These are phyloP conservation scores for Boletus pseudopeckii DNA, from an alignment of 768 basidiomycete genomes.

Conservation along the genomic window DNA sequence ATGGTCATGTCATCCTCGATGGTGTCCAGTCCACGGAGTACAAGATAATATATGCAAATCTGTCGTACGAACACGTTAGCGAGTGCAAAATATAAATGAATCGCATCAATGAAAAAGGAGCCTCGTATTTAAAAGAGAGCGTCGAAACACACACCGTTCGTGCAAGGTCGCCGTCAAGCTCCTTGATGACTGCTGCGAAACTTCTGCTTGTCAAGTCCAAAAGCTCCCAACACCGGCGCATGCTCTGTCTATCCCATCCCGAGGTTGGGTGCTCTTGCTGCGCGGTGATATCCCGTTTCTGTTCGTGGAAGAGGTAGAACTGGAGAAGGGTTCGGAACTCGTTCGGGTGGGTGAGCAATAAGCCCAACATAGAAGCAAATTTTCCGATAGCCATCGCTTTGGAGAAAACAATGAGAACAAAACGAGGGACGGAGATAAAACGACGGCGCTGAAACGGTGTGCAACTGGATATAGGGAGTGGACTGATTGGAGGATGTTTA, in stretches of 20 bases:
- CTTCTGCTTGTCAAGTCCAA: constrained; percentile 86
- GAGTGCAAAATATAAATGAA: not conserved
- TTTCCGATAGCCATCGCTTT: constrained; percentile 45
- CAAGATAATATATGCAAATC: constrained; percentile 95
- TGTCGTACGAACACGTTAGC: constrained; percentile 30
- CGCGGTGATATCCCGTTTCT: constrained; percentile 77
- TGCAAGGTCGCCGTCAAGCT: constrained; percentile 92
- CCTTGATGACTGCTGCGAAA: constrained; percentile 92
- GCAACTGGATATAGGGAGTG: not conserved
- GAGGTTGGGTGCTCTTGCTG: constrained; percentile 71
- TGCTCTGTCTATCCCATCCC: constrained; percentile 81
- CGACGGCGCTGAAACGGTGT: not conserved
- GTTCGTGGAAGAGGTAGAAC: constrained; percentile 79
- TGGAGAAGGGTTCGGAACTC: constrained; percentile 84
- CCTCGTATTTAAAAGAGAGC: not conserved
- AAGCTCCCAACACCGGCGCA: constrained; percentile 89
- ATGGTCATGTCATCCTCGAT: constrained; percentile 99
- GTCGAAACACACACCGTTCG: constrained; percentile 63
- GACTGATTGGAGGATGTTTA: not conserved
- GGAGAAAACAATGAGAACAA: not conserved
- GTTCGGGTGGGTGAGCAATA: constrained; percentile 72
- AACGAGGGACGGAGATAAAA: not conserved
- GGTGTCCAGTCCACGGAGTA: constrained; percentile 92
- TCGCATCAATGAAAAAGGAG: too few relatives aligned
- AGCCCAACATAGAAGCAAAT: constrained; percentile 53